Base-by-base conservation (phyloP, 2,329 filamentous ascomycete species). In the Pestalotiopsis sp. region DNA sequence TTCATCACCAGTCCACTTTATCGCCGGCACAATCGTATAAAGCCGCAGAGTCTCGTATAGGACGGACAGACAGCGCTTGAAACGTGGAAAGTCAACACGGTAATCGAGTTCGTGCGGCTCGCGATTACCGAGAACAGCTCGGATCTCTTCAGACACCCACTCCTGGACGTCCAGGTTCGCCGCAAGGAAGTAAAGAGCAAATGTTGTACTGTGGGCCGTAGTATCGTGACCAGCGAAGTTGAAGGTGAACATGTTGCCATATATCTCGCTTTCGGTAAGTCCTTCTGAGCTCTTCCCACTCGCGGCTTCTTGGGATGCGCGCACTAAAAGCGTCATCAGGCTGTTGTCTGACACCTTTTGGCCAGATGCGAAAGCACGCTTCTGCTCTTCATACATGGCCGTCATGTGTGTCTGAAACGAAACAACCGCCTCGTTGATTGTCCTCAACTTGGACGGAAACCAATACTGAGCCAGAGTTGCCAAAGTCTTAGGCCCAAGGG, bases 211-310 rank as follows among this genome's bases (percentile, higher is more conserved):
- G 31, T 72, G 72, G 5, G 75, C 74, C 2, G 75, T 76, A 3
- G 76, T 77, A 56, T 78, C 75, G 45, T 78, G 72, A 23, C 76
- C 76, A 1, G 75, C 75, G n/a, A 77, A 77, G 58, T 76, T 77
- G 66, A 76, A 70, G 13, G 77, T 70, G 56, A 78, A 78, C 23
- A 77, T 70, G 41, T 78, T 76, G 2, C 76, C 75, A 31, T 45
- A 65, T 45, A 65, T 65, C 27, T 65, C 13, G 72, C 72, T 23
- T 75, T 72, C 62, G n/a, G 38, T 65, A 4, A 65, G 27, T 11
- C 62, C 62, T 5, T 23, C 40, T 14, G 38, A 45, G 31, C 75
- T 72, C 12, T 73, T 69, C 2, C 70, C 60, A 0, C 69, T 70
- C 49, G 27, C 27, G 27, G 27, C 72, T 4, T 76, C 68, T 2